Conservation (phyloP, 768 basidiomycete genomes). For the Chalciporus chontae region DNA sequence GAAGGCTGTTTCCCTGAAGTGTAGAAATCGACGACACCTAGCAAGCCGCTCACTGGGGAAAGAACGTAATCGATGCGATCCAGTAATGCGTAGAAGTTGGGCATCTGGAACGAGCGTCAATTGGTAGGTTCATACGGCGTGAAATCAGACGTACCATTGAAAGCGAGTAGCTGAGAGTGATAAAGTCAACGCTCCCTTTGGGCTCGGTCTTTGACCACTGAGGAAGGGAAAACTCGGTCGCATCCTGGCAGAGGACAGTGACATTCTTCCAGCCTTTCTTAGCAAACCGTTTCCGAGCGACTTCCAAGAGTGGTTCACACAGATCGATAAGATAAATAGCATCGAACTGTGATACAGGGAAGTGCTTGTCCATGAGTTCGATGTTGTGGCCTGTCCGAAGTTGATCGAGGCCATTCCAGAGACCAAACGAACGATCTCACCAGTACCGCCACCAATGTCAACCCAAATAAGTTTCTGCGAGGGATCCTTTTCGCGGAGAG, state of each 20-base stretch:
- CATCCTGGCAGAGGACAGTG: slow-evolving; percentile 69
- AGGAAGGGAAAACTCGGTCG: slow-evolving; percentile 61
- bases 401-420: neutral
- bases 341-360: slow-evolving; percentile 58
- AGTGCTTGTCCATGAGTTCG: slow-evolving; percentile 64
- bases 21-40: slow-evolving; percentile 75
- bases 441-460: slow-evolving; percentile 76
- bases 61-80: slow-evolving; percentile 67
- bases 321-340: slow-evolving; percentile 71
- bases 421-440: slow-evolving; percentile 22
- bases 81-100: slow-evolving; percentile 60
- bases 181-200: slow-evolving; percentile 51
- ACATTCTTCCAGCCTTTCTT: slow-evolving; percentile 72
- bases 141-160: slow-evolving; percentile 43
- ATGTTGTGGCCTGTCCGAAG: slow-evolving; percentile 53
- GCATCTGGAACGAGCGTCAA: slow-evolving; percentile 38
- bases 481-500: slow-evolving; percentile 39
- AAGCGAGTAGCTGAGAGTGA: slow-evolving; percentile 55
- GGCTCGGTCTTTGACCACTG: slow-evolving; percentile 50
- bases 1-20: slow-evolving; percentile 54
- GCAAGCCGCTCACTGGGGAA: slow-evolving; percentile 52
- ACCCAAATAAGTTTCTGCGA: slow-evolving; percentile 64
- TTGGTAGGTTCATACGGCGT: neutral
- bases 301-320: slow-evolving; percentile 66
- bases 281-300: slow-evolving; percentile 65